Conservation (phyloP, 108 stramenopile genomes). For the Skeletonema marinoi region DNA sequence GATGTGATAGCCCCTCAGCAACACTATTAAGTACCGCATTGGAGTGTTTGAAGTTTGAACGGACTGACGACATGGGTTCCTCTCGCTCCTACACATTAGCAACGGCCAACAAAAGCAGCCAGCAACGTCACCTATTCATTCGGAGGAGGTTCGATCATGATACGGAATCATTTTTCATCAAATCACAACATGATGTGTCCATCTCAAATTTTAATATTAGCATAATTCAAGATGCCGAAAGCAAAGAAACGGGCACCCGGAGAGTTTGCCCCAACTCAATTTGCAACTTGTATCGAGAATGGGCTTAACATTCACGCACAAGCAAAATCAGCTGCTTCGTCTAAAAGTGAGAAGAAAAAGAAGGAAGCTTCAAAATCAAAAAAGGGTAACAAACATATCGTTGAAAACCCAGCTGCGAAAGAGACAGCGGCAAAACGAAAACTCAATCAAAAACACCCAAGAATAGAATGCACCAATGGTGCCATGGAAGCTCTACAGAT, state of each 20-base stretch:
- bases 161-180: too few species aligned
- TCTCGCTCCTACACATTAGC: too few species aligned
- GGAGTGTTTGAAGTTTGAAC: too few species aligned
- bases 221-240: background rate
- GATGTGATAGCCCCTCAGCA: too few species aligned
- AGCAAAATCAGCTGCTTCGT: background rate
- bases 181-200: background rate
- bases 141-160: too few species aligned
- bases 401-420: background rate
- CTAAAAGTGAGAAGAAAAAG: background rate
- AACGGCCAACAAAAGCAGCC: too few species aligned
- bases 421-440: background rate
- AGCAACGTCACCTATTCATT: too few species aligned
- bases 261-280: slow-evolving; percentile 20
- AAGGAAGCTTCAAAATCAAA: background rate
- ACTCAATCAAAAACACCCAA: background rate
- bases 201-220: background rate
- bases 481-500: slow-evolving; percentile 25
- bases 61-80: too few species aligned
- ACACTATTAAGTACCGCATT: too few species aligned
- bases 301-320: slow-evolving; percentile 11
- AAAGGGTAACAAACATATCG: background rate
- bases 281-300: slow-evolving; percentile 16
- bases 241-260: background rate
- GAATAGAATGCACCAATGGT: slow-evolving; percentile 29